Base-by-base conservation (phyloP, 2,329 filamentous ascomycete species). In the Cadophora malorum region DNA sequence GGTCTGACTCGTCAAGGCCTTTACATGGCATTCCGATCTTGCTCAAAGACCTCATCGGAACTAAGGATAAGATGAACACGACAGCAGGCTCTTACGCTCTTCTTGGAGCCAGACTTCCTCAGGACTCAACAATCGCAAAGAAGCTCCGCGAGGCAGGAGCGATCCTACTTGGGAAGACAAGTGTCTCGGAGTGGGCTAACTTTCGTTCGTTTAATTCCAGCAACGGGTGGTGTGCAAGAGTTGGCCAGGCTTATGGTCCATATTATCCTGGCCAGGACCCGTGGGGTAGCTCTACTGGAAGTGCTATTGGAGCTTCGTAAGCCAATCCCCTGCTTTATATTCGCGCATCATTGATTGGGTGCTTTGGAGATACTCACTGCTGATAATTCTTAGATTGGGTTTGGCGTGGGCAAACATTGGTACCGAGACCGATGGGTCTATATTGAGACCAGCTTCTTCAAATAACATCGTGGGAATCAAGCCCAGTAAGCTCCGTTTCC, bases 371-470 rank as follows among this genome's bases (percentile, higher is more conserved):
- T 8, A 6, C 45, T 21, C 19, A 6, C n/a, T 49, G n/a, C 19
- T 58, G 19, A 38, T 25, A 14, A 0, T 4, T 14, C 9, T 12
- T 56, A 58, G 55, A 33, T 78, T 91, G 25, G 89, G 88, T 0
- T 80, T 91, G 1, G 85, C 87, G 0, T 79, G 85, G 60, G 88
- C 84, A 12, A 74, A 84, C 6, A 75, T 91, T 2, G 89, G 89
- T 5, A 86, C 88, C 0, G 90, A 90, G 76, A 91, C 90, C 0
- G 82, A 83, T 68, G 90, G 89, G 2, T 89, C 85, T n/a, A 90
- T 92, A 64, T 75, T 91, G 3, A 82, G 81, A 8, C 90, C 90
- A 0, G 75, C 80, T 0, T 73, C 77, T 49, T 62, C 69, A 5
- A 90, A 86, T 79, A 90, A 89, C 66, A 75, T 91, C 1, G 89